Base-by-base conservation (phyloP, 1,284 basidiomycete species). In the Ustilago loliicola region DNA sequence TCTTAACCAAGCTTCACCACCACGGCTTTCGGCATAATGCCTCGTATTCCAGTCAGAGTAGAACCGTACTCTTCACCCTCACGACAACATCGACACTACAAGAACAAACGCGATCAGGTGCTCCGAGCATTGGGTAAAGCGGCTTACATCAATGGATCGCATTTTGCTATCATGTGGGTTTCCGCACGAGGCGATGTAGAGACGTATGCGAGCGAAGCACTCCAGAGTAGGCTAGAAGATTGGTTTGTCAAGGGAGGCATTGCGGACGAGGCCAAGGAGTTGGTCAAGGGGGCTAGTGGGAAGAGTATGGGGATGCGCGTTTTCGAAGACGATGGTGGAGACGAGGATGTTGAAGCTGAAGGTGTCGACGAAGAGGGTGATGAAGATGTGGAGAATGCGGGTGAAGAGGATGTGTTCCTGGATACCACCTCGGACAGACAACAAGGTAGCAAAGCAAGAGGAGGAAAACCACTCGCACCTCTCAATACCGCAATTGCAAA, bases 151-250 rank as follows among this genome's bases (percentile, higher is more conserved):
- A 89, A 89, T 79, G 89, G 89, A 19, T 87, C 86, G 23, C 89
- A 89, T 70, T 90, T 89, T 80, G 88, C 89, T 63, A 88, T 90
- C 69, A 82, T 89, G 59, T 89, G 88, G 86, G 88, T 90, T 62
- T 87, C 87, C 3, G 88, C 89, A 13, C 86, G 88, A 38, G 89
- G 89, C 9, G 88, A 89, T 68, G 87, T 89, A n/a, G 89, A 90
- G 78, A 87, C 87, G 27, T 89, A 88, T 78, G 89, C 89, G 17
- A 88, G 87, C 64, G 88, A 89, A 66, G 84, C 84, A 19, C 71
- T 85, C 1, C 83, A 83, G 45, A 61, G 59, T n/a, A 56, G 78
- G 7, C 53, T 85, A 5, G 82, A 83, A 23, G 76, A 80, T 29
- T 83, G 83, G 83, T 83, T 85, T 58, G 71, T 74, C 11, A 73